Evolutionary conservation across 2,329 filamentous ascomycete genomes (phyloP).

Genomic region (Botrytis byssoidea): DNA sequence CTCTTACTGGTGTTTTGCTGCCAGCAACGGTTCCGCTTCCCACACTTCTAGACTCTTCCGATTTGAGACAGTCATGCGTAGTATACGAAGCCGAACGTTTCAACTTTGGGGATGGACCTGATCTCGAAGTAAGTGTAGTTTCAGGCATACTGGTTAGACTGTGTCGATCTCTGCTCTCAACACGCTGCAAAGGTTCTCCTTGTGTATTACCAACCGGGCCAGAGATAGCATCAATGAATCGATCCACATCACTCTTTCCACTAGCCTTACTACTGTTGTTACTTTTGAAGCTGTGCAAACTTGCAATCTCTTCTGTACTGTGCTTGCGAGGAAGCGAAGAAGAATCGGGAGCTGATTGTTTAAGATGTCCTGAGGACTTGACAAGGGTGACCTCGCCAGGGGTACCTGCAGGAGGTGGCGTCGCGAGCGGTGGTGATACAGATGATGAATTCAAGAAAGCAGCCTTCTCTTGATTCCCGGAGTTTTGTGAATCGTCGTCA

Average conservation of each 20-base stretch:
- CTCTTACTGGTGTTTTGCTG: conserved; percentile 45
- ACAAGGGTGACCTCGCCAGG: conserved; percentile 62
- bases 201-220: conserved; percentile 52
- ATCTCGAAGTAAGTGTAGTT: neutral
- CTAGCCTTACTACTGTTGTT: conserved; percentile 33
- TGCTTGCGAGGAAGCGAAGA: conserved; percentile 21
- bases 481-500: conserved; percentile 33
- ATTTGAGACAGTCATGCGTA: conserved; percentile 27
- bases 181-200: conserved; percentile 35
- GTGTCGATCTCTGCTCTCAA: conserved; percentile 26
- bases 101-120: conserved; percentile 21
- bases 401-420: conserved; percentile 29
- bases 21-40: conserved; percentile 43
- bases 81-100: conserved; percentile 31
- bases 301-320: conserved; percentile 31
- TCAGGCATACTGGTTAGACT: conserved; percentile 23
- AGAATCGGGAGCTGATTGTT: neutral
- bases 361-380: conserved; percentile 44
- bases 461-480: conserved; percentile 9
- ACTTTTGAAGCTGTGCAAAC: conserved; percentile 34
- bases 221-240: conserved; percentile 70
- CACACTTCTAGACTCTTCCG: conserved; percentile 37
- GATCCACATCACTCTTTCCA: conserved; percentile 60
- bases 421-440: conserved; percentile 15
- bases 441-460: neutral